Base-by-base conservation (phyloP, 495 filamentous ascomycete genomes). In the Aspergillus asperescens region DNA sequence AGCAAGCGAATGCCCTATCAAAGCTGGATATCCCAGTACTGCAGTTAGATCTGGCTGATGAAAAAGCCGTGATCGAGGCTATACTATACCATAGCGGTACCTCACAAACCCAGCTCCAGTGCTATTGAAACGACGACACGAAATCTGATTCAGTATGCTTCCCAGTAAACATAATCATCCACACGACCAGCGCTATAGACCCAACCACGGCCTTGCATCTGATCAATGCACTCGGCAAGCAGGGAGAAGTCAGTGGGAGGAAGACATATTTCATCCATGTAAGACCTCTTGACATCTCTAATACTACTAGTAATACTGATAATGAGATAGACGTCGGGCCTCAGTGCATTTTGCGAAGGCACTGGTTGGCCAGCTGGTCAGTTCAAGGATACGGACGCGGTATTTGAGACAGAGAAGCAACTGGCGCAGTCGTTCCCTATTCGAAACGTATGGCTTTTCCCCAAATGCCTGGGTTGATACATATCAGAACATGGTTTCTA, bases 371-470 rank as follows among this genome's bases (percentile, higher is more conserved):
- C 38, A 41, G 19, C 38, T 22, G 38, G 20, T 22, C 38, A 5
- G 38, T 41, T 24, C 38, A 41, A 24, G 20, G 38, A 41, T 24
- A 41, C 38, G 19, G 38, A 41, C 13, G 38, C 38, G 8, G 38
- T 41, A 23, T 41, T 41, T 24, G 38, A 41, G 38, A 41, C 38
- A 13, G 38, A 41, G 38, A 41, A 41, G 38, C 38, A 41, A 4
- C 38, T 41, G 18, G 38, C 38, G 38, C 7, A 41, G 38, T 41
- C 38, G 38, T 41, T 41, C 38, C 38, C 38, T 24, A 41, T 41
- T 13, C 38, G 38, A 41, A 41, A 23, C 18, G 38, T 41, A 41
- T 5, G 20, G 23, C 18, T 41, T 38, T 19, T 15, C 32, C 38
- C 12, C 38, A 10, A 41, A 37, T 37, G 34, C 34, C 13, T 37